These are phyloP conservation scores for Phaffia australis DNA, from an alignment of 768 basidiomycete genomes.

Conservation along the genomic window DNA sequence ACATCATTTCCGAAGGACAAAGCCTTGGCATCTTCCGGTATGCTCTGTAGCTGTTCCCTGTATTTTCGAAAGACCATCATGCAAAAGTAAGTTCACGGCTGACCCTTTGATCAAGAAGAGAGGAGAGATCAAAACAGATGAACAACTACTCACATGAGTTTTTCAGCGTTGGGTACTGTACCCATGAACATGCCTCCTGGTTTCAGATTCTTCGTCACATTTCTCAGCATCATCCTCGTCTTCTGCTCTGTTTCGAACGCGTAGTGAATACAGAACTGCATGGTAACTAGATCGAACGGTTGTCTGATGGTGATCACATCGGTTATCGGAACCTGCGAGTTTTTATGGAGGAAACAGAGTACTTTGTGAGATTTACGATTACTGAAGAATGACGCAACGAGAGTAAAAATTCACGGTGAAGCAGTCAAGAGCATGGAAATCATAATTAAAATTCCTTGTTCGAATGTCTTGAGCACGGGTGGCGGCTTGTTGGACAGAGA, in stretches of 20 bases:
- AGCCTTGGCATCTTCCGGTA: conserved; percentile 56
- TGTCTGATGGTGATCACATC: conserved; percentile 54
- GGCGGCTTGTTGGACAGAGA: conserved; percentile 82
- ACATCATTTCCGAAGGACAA: conserved; percentile 83
- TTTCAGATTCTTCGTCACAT: conserved; percentile 68
- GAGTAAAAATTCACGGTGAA: conserved; percentile 46
- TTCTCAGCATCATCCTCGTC: conserved; percentile 81
- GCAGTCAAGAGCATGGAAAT: conserved; percentile 80
- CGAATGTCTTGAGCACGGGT: conserved; percentile 43
- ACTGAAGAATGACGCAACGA: background rate
- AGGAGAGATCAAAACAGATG: background rate
- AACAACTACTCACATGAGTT: conserved; percentile 57
- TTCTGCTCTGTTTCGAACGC: conserved; percentile 87
- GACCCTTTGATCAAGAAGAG: background rate
- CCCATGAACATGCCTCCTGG: conserved; percentile 87
- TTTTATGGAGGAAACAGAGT: background rate
- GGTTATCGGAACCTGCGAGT: conserved; percentile 49
- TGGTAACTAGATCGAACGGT: conserved; percentile 86
- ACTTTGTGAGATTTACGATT: background rate
- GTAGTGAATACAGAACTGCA: conserved; percentile 99
- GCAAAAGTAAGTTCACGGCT: background rate
- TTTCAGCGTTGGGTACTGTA: conserved; percentile 84
- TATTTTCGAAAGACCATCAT: background rate
- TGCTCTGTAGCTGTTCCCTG: conserved; percentile 59
- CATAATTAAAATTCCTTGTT: conserved; percentile 52